These are phyloP conservation scores for Salvia hispanica DNA, from an alignment of 257 asterid species.

Conservation along the genomic window DNA sequence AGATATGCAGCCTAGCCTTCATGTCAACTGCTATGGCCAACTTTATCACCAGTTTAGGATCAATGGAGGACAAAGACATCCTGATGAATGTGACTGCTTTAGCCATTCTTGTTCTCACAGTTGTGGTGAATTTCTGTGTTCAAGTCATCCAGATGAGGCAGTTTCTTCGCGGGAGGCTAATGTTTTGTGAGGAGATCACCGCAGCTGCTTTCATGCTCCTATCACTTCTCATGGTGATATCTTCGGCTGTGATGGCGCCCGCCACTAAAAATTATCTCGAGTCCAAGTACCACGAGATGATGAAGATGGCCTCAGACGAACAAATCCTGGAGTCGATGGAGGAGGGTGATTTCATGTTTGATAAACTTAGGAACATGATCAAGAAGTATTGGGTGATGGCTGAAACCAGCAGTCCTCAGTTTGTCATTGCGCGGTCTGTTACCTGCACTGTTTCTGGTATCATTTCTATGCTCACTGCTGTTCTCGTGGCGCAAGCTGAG, in stretches of 20 bases:
- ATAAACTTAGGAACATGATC: constrained; percentile 24
- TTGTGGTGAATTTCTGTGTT: constrained; percentile 27
- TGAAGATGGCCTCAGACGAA: constrained; percentile 27
- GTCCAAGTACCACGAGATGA: constrained; percentile 40
- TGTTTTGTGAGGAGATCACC: constrained; percentile 30
- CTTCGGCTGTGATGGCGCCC: constrained; percentile 38
- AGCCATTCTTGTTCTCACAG: constrained; percentile 32
- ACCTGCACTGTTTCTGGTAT: constrained; percentile 31
- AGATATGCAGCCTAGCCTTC: constrained; percentile 37
- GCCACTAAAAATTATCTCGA: constrained; percentile 32
- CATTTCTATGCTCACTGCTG: constrained; percentile 18
- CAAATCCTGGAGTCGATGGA: constrained; percentile 31
- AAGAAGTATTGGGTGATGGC: constrained; percentile 45
- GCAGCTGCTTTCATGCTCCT: constrained; percentile 32
- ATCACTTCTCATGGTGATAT: constrained; percentile 29
- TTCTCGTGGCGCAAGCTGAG: constrained; percentile 9
- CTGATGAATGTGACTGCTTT: constrained; percentile 31
- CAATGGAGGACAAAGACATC: constrained; percentile 37
- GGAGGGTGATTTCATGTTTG: neutral
- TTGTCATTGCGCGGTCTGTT: constrained; percentile 47
- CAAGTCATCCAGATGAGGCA: constrained; percentile 31
- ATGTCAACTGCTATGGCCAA: constrained; percentile 38
- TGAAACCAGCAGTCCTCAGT: constrained; percentile 44
- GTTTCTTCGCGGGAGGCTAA: constrained; percentile 19
- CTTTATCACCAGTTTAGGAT: constrained; percentile 39